A percentile compares a stretch with the other conserved stretches of the same genome.
Conservation (phyloP, 2,329 filamentous ascomycete genomes). For the Colletotrichum zoysiae region DNA sequence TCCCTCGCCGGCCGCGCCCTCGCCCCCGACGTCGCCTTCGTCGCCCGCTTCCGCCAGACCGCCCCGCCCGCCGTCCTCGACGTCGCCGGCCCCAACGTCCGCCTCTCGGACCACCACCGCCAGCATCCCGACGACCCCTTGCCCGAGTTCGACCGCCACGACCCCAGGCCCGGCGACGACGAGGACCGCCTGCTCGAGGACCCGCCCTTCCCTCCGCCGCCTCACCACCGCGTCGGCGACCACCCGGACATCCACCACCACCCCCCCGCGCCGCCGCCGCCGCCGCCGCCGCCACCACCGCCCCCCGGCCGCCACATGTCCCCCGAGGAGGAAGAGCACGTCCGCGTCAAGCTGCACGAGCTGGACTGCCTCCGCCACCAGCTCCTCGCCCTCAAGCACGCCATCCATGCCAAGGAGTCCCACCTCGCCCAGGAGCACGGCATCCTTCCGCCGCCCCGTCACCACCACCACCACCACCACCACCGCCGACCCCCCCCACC, state of each 20-base stretch:
- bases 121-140: conserved; percentile 24
- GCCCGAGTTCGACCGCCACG: conserved; percentile 36
- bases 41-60: conserved; percentile 61
- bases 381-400: conserved; percentile 55
- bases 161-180: conserved; percentile 32
- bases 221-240: conserved; percentile 39
- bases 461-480: background rate
- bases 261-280: no score
- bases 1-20: conserved; percentile 57
- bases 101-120: conserved; percentile 44
- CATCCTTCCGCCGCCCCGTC: conserved; percentile 41
- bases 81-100: conserved; percentile 51
- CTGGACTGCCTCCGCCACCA: conserved; percentile 58
- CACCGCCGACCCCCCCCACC: no score
- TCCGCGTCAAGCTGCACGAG: conserved; percentile 59
- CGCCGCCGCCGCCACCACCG: background rate
- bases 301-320: conserved; percentile 39
- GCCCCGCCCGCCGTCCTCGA: conserved; percentile 57
- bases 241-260: conserved; percentile 19
- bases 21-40: conserved; percentile 54
- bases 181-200: conserved; percentile 35
- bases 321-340: conserved; percentile 38
- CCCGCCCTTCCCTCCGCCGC: conserved; percentile 42
- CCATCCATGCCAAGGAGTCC: conserved; percentile 58
- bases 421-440: conserved; percentile 54